phyloP scores from a whole-genome alignment of 768 basidiomycete species.

The Roridomyces roridus region DNA sequence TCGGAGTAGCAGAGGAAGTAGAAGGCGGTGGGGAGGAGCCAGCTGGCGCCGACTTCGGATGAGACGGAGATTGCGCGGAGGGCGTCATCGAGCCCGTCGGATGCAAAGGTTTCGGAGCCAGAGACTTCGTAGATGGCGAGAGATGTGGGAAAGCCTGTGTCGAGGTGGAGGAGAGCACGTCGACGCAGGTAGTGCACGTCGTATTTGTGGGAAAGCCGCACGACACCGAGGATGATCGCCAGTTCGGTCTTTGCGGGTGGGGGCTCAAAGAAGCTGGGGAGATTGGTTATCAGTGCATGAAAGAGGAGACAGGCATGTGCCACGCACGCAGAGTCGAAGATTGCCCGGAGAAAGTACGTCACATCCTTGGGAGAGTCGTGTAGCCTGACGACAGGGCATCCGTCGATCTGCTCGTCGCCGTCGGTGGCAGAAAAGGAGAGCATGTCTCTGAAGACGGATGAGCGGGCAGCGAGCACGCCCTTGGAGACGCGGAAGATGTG shows the following conservation, averaged over 20 bases:
- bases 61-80: slow-evolving; percentile 17
- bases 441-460: slow-evolving; percentile 23
- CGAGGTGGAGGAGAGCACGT: slow-evolving; percentile 12
- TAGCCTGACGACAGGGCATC: slow-evolving; percentile 21
- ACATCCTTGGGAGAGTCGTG: slow-evolving; percentile 14
- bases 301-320: neutral
- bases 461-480: slow-evolving; percentile 12
- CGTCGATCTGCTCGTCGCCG: slow-evolving; percentile 15
- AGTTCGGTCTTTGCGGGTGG: slow-evolving; percentile 14
- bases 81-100: slow-evolving; percentile 22
- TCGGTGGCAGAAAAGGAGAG: slow-evolving; percentile 14
- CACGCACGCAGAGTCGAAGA: slow-evolving; percentile 18
- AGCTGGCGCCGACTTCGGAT: slow-evolving; percentile 17
- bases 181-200: slow-evolving; percentile 16
- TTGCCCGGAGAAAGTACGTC: slow-evolving; percentile 10
- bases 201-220: slow-evolving; percentile 21
- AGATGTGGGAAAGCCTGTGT: slow-evolving; percentile 17
- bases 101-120: slow-evolving; percentile 18
- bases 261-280: slow-evolving; percentile 18
- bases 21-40: slow-evolving; percentile 24
- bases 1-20: slow-evolving; percentile 25
- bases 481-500: slow-evolving; percentile 18
- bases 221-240: slow-evolving; percentile 9
- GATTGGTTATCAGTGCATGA: neutral
- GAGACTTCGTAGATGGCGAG: slow-evolving; percentile 19